Evolutionary conservation across 108 stramenopile species (phyloP).

Genomic region (Discostella pseudostelligera): DNA sequence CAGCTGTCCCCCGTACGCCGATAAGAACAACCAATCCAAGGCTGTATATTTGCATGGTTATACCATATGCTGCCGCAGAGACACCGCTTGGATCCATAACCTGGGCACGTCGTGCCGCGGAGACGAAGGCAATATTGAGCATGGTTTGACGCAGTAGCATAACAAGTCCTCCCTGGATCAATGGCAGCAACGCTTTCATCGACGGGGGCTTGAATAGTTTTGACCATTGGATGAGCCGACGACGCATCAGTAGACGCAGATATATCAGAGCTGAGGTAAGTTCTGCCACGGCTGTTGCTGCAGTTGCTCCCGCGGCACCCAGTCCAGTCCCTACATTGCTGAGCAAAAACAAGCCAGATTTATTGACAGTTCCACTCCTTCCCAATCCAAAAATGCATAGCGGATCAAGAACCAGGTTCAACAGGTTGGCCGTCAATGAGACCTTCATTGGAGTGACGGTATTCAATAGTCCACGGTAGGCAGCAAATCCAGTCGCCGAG

Average conservation of each 20-base stretch:
- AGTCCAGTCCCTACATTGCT: constrained; percentile 26
- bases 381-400: constrained; percentile 58
- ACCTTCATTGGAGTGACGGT: constrained; percentile 85
- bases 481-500: constrained; percentile 74
- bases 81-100: constrained; percentile 76
- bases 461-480: constrained; percentile 75
- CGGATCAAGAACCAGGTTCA: constrained; percentile 79
- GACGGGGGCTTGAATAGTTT: constrained; percentile 57
- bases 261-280: constrained; percentile 57
- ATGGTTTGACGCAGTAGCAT: constrained; percentile 71
- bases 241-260: constrained; percentile 47
- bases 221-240: constrained; percentile 44
- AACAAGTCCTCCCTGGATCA: constrained; percentile 68
- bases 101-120: constrained; percentile 72
- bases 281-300: constrained; percentile 74
- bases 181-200: constrained; percentile 41
- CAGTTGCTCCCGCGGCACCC: constrained; percentile 74
- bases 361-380: not conserved
- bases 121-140: constrained; percentile 67
- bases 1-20: constrained; percentile 70
- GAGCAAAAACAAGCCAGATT: not conserved
- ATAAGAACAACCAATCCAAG: constrained; percentile 70
- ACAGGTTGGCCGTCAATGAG: constrained; percentile 59
- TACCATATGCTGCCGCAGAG: constrained; percentile 78
- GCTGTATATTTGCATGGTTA: constrained; percentile 76